Evolutionary conservation across 2,329 filamentous ascomycete genomes (phyloP).

Genomic region (Phialemoniopsis sp.): DNA sequence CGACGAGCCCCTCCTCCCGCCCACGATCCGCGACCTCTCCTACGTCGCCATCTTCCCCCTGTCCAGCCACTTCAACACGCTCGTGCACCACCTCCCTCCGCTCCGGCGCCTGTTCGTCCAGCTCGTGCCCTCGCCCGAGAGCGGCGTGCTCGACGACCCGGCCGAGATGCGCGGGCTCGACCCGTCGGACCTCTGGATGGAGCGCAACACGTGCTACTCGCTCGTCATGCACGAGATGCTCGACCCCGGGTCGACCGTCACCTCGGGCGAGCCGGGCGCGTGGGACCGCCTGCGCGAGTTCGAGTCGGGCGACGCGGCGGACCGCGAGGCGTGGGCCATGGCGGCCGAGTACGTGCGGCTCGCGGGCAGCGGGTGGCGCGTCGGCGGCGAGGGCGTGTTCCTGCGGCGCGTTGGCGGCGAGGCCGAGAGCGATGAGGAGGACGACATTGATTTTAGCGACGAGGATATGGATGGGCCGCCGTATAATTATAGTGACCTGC

Average conservation of each 20-base stretch:
- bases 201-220: conserved; percentile 46
- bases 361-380: conserved; percentile 33
- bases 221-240: conserved; percentile 37
- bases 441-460: too few relatives aligned
- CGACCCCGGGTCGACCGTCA: conserved; percentile 13
- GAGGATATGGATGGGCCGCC: too few relatives aligned
- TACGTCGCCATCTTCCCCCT: conserved; percentile 68
- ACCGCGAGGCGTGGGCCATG: conserved; percentile 41
- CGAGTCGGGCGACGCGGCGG: conserved; percentile 43
- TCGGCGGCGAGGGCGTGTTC: conserved; percentile 40
- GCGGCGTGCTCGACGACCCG: conserved; percentile 25
- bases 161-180: conserved; percentile 33
- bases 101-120: conserved; percentile 53
- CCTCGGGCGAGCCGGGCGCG: conserved; percentile 13
- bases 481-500: too few relatives aligned
- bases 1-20: conserved; percentile 28
- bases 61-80: conserved; percentile 51
- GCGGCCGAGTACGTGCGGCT: conserved; percentile 33
- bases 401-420: conserved; percentile 20
- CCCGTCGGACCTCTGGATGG: conserved; percentile 44
- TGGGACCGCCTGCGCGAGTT: conserved; percentile 42
- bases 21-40: conserved; percentile 41
- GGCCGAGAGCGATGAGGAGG: neutral
- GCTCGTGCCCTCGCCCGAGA: conserved; percentile 29
- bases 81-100: conserved; percentile 42